A percentile compares a stretch with the other conserved stretches of the same genome.
phyloP scores from a whole-genome alignment of 495 filamentous ascomycete species.

The Lophiotrema nucula region DNA sequence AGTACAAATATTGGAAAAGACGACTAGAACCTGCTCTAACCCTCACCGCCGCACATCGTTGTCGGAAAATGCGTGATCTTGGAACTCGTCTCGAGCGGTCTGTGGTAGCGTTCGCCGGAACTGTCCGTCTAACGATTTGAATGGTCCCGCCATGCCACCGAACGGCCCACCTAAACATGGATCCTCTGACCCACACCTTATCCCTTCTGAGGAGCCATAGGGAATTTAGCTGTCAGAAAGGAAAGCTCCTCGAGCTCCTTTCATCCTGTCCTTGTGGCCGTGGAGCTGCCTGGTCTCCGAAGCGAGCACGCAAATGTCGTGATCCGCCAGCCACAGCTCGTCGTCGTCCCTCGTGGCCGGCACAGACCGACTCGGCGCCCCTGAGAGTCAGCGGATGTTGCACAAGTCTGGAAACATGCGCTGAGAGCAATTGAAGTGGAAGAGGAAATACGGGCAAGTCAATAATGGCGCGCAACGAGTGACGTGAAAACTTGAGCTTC shows the following conservation, averaged over 20 bases:
- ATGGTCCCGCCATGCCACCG: no score
- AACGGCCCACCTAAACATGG: neutral
- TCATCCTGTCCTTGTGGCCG: neutral
- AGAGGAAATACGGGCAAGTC: neutral
- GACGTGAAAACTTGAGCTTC: slow-evolving; percentile 10
- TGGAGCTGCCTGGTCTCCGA: slow-evolving; percentile 8
- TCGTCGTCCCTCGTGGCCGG: slow-evolving; percentile 3
- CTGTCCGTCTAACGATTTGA: no score
- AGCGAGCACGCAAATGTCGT: neutral
- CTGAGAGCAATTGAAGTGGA: neutral
- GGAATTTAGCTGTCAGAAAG: neutral
- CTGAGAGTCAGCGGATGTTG: neutral
- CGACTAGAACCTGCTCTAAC: no score
- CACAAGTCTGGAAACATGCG: neutral
- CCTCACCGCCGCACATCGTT: no score
- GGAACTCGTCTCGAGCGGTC: no score
- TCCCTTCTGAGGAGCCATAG: neutral
- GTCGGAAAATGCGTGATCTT: no score
- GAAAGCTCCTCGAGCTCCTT: neutral
- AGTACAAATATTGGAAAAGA: no score
- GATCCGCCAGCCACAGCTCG: neutral
- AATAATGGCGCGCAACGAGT: neutral
- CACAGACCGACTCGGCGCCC: neutral
- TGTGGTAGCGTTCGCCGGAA: no score
- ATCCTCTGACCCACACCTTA: neutral